phyloP scores from a whole-genome alignment of 306 rosid species.

The Hippophae gyantsensis region DNA sequence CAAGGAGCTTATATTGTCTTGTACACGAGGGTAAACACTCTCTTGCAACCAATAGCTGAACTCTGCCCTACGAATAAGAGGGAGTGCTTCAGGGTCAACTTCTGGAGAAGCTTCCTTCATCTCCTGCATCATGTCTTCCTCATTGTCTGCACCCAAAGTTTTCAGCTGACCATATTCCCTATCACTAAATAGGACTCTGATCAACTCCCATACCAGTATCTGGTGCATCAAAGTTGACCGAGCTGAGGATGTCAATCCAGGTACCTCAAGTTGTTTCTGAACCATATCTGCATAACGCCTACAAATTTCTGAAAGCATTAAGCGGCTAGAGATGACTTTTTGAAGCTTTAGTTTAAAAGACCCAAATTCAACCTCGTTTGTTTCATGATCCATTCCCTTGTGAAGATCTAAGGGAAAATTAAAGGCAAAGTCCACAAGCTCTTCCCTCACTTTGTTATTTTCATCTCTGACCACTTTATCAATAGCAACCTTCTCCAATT shows the following conservation, averaged over 20 bases:
- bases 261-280: constrained; percentile 67
- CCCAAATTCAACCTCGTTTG: constrained; percentile 54
- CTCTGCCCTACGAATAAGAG: constrained; percentile 86
- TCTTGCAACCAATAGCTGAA: constrained; percentile 95
- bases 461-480: constrained; percentile 85
- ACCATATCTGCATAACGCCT: constrained; percentile 64
- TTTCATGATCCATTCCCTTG: constrained; percentile 55
- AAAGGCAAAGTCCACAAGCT: constrained; percentile 58
- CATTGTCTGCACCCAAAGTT: constrained; percentile 55
- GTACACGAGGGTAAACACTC: constrained; percentile 73
- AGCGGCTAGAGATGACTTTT: constrained; percentile 54
- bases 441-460: constrained; percentile 56
- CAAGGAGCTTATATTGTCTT: constrained; percentile 62
- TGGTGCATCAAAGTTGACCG: constrained; percentile 69
- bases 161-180: constrained; percentile 45
- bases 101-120: constrained; percentile 49
- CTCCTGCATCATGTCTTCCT: constrained; percentile 95
- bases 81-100: constrained; percentile 73
- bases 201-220: constrained; percentile 90
- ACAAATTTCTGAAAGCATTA: constrained; percentile 59
- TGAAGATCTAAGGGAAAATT: constrained; percentile 68
- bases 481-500: constrained; percentile 77
- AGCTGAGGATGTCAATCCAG: constrained; percentile 54
- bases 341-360: constrained; percentile 63
- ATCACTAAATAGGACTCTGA: constrained; percentile 78